These are phyloP conservation scores for Loxodes magnus DNA, from an alignment of 73 alveolate genomes.

Conservation along the genomic window DNA sequence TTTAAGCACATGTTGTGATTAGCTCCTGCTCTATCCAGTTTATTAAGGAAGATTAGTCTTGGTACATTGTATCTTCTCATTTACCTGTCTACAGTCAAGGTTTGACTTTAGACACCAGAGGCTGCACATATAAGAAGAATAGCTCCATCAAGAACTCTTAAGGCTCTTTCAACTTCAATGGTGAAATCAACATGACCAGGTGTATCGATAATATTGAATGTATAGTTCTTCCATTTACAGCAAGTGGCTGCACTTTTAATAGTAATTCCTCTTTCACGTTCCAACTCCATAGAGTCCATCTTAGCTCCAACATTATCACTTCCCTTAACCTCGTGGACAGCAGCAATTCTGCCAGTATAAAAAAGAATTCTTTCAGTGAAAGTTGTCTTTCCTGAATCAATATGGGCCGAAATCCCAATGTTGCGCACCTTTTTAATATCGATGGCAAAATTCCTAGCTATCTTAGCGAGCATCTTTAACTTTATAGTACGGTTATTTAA, in stretches of 20 bases:
- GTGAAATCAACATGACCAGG: conserved; percentile 98
- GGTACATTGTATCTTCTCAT: conserved; percentile 89
- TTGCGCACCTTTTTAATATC: conserved; percentile 42
- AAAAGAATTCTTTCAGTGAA: conserved; percentile 86
- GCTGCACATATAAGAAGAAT: conserved; percentile 86
- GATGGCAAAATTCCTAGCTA: too few species aligned
- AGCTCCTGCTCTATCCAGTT: conserved; percentile 94
- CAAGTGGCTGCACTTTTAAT: conserved; percentile 92
- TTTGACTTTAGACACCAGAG: conserved; percentile 87
- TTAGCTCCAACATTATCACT: conserved; percentile 94
- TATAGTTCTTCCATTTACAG: conserved; percentile 72
- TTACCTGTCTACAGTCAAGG: conserved; percentile 87
- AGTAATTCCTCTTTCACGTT: conserved; percentile 93
- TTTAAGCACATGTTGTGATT: conserved; percentile 60
- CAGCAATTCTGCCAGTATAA: conserved; percentile 85
- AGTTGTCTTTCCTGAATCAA: conserved; percentile 93
- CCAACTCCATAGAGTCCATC: conserved; percentile 97
- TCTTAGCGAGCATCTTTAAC: too few species aligned
- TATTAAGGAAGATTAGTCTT: conserved; percentile 82
- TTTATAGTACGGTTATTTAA: too few species aligned
- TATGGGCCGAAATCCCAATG: conserved; percentile 91
- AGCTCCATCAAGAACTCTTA: conserved; percentile 92
- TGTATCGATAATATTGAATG: conserved; percentile 86
- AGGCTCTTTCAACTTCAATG: conserved; percentile 95
- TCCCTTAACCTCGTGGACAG: conserved; percentile 90